Base-by-base conservation (phyloP, 345 rosid genomes). In the Sapria himalayana region DNA sequence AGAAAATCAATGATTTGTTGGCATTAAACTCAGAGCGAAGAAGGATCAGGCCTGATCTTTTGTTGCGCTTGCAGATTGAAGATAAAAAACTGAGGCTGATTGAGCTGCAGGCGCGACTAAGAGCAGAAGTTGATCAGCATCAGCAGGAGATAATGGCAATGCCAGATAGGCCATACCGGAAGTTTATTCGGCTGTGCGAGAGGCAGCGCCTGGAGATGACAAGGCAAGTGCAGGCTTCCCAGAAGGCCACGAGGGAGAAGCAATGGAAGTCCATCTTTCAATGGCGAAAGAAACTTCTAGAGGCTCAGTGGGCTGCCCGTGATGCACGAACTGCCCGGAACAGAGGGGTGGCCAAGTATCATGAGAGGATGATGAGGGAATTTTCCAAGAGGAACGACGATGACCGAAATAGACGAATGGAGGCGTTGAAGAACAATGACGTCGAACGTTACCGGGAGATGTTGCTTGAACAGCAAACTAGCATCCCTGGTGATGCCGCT, bases 211-310 rank as follows among this genome's bases (percentile, higher is more conserved):
- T 78, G 60, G 99, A 91, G 61, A 65, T 80, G 67, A 59, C 74
- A 21, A 73, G 99, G 49, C 99, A 91, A 55, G 78, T 91, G 40
- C 85, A 75, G 54, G 72, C 74, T 34, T 74, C 78, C 55, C 93
- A 74, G 56, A 84, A 73, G 54, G 86, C 92, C 45, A 52, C 62
- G 39, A 72, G 86, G 64, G 96, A 91, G 58, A 91, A 80, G 64
- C 99, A 91, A 52, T 50, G 79, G 66, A 91, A 91, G 66, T 67
- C 99, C 52, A 75, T 91, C 60, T 80, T 78, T 57, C 93, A 77
- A 55, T 91, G 99, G 99, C 96, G 99, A 36, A 91, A 91, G 69
- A 91, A 73, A 57, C 92, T 91, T 66, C 79, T 91, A 35, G 99
- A 91, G 73, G 67, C 85, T 60, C 99, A 91, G 41, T 91, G 99